phyloP scores from a whole-genome alignment of 1,284 basidiomycete species.

The Fomitopsis betulina region DNA sequence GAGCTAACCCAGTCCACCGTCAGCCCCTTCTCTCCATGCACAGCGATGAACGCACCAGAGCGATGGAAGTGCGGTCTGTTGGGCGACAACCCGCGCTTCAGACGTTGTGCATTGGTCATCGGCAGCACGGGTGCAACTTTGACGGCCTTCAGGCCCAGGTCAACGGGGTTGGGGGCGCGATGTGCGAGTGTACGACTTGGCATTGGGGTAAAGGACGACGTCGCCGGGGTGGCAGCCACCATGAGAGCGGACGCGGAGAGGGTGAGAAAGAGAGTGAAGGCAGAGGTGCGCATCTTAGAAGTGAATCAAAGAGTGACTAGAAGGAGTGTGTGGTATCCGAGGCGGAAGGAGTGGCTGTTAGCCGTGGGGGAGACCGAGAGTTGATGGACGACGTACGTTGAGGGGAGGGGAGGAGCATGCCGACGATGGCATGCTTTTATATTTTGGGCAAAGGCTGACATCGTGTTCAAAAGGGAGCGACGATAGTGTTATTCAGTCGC shows the following conservation, averaged over 20 bases:
- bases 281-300: background rate
- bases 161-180: background rate
- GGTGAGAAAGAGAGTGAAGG: background rate
- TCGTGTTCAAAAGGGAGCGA: background rate
- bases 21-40: background rate
- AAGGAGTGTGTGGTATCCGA: background rate
- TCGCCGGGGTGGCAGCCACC: background rate
- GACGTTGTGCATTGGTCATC: conserved; percentile 21
- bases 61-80: conserved; percentile 15
- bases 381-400: too few relatives aligned
- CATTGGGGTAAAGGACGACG: background rate
- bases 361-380: too few relatives aligned
- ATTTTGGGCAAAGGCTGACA: background rate
- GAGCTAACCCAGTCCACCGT: background rate
- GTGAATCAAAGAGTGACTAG: background rate
- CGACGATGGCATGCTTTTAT: background rate
- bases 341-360: background rate
- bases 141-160: background rate
- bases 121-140: background rate
- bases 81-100: conserved; percentile 21
- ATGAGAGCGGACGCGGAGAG: background rate
- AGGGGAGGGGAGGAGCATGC: background rate
- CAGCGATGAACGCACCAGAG: conserved; percentile 3
- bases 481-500: background rate
- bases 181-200: background rate